These are phyloP conservation scores for Cyclotella atomus DNA, from an alignment of 108 stramenopile genomes.

Conservation along the genomic window DNA sequence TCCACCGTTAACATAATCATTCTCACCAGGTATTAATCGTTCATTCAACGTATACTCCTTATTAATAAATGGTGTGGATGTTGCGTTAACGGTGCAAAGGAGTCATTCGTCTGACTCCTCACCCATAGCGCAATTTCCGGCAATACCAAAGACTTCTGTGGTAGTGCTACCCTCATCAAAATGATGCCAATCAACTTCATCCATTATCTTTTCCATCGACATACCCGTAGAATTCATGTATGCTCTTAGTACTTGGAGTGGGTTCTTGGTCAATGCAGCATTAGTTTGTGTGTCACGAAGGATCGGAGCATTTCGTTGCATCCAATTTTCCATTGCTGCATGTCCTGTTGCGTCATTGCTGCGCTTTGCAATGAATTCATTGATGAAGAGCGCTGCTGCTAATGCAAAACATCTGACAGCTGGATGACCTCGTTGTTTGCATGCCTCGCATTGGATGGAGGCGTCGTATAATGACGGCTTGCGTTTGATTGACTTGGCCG, in stretches of 20 bases:
- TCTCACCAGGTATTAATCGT: neutral
- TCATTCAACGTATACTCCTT: neutral
- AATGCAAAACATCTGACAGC: neutral
- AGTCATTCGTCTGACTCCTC: neutral
- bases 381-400: neutral
- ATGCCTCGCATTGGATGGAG: neutral
- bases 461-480: neutral
- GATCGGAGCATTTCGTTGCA: neutral
- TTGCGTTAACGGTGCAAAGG: neutral
- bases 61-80: neutral
- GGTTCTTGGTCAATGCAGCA: neutral
- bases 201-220: neutral
- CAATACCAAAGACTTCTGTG: too few species aligned
- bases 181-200: neutral
- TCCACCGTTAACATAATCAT: neutral
- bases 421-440: neutral
- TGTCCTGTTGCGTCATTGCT: neutral
- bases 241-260: neutral
- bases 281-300: neutral
- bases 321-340: neutral
- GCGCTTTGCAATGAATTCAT: neutral
- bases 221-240: neutral
- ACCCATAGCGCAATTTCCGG: too few species aligned
- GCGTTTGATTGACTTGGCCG: neutral
- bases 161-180: neutral